Evolutionary conservation across 1,139 yeast genomes (phyloP).

Genomic region (Zygosaccharomyces pseudobailii): DNA sequence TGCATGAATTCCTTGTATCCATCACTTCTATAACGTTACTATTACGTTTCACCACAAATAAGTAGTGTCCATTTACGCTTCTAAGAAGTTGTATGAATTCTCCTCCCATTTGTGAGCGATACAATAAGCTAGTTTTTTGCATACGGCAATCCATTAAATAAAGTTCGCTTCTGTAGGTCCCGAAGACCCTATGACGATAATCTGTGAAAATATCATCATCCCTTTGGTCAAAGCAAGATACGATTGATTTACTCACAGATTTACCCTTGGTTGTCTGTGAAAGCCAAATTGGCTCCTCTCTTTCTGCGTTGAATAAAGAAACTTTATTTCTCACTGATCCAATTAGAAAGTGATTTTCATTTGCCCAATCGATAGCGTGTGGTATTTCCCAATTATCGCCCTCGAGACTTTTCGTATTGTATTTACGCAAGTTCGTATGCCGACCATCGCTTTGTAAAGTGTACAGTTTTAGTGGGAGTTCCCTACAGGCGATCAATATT

Average conservation of each 20-base stretch:
- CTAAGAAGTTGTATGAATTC: slow-evolving; percentile 27
- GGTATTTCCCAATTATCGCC: slow-evolving; percentile 25
- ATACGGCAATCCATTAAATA: slow-evolving; percentile 21
- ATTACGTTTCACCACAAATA: slow-evolving; percentile 25
- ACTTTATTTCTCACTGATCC: slow-evolving; percentile 28
- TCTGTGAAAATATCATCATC: slow-evolving; percentile 5
- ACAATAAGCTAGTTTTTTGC: slow-evolving; percentile 1
- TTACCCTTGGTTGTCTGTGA: slow-evolving; percentile 12
- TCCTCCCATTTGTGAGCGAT: slow-evolving; percentile 9
- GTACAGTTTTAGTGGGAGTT: slow-evolving; percentile 27
- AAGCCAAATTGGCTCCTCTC: slow-evolving; percentile 22
- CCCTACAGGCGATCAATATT: slow-evolving; percentile 19
- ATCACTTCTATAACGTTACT: slow-evolving; percentile 22
- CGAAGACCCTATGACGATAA: slow-evolving; percentile 11
- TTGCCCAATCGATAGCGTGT: slow-evolving; percentile 18
- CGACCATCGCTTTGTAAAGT: slow-evolving; percentile 11
- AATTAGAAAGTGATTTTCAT: slow-evolving; percentile 16
- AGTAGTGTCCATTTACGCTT: slow-evolving; percentile 27
- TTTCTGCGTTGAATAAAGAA: slow-evolving; percentile 21
- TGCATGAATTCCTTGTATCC: slow-evolving; percentile 19
- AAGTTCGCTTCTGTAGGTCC: slow-evolving; percentile 28
- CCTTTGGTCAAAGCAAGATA: slow-evolving; percentile 26
- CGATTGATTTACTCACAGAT: slow-evolving; percentile 21
- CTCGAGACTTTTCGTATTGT: slow-evolving; percentile 17
- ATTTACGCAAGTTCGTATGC: slow-evolving; percentile 12